A percentile compares a stretch with the other conserved stretches of the same genome.
These are phyloP conservation scores for Euclidium syriacum DNA, from an alignment of 345 rosid species.

Conservation along the genomic window DNA sequence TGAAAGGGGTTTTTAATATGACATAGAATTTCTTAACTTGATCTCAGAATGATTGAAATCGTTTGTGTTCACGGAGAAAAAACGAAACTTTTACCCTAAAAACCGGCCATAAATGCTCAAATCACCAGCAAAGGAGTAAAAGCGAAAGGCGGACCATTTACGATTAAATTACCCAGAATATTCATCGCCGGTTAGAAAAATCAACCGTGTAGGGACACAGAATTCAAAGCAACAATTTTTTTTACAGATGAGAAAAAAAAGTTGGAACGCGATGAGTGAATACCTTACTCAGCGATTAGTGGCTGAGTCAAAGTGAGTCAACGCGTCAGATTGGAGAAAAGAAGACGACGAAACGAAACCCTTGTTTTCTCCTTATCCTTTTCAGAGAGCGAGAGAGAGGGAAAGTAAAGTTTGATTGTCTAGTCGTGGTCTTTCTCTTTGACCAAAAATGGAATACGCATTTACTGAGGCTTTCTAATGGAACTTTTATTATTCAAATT, in stretches of 20 bases:
- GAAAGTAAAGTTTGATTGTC: neutral
- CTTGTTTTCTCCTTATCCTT: neutral
- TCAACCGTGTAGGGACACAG: too few species aligned
- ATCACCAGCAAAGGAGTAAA: neutral
- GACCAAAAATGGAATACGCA: neutral
- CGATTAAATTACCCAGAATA: neutral
- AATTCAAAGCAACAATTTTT: neutral
- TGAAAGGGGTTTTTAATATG: too few species aligned
- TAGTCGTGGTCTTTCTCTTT: too few species aligned
- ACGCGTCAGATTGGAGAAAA: neutral
- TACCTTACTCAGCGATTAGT: too few species aligned
- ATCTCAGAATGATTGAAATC: neutral
- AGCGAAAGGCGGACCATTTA: neutral
- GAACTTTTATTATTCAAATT: too few species aligned
- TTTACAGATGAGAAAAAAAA: neutral
- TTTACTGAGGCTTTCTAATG: too few species aligned
- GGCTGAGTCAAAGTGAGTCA: too few species aligned
- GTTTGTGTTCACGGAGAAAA: neutral
- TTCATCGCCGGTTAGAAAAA: neutral
- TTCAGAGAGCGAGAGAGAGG: neutral
- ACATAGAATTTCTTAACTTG: neutral
- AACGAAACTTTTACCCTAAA: constrained; percentile 5
- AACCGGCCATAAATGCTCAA: neutral
- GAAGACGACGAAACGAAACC: neutral
- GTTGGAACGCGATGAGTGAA: neutral